These are phyloP conservation scores for Aureobasidium uvarum DNA, from an alignment of 2,329 filamentous ascomycete genomes.

Conservation along the genomic window DNA sequence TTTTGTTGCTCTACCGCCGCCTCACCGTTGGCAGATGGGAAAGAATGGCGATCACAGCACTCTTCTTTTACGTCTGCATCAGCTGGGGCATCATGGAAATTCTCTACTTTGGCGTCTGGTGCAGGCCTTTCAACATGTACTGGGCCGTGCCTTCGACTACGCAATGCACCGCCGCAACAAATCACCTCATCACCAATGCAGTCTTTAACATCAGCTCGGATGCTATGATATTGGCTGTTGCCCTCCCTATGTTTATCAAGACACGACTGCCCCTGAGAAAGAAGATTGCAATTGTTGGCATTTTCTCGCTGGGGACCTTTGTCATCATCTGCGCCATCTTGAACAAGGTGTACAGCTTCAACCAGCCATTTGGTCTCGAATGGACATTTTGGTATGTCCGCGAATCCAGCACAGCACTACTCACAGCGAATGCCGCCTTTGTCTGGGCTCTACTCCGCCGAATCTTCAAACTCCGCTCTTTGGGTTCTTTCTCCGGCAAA, in stretches of 20 bases:
- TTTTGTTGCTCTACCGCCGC: conserved; percentile 42
- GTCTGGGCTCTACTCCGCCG: conserved; percentile 49
- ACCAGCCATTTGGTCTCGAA: neutral
- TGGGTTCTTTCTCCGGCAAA: conserved; percentile 18
- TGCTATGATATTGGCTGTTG: conserved; percentile 46
- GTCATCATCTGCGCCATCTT: conserved; percentile 58
- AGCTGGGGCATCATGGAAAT: conserved; percentile 43
- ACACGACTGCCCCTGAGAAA: conserved; percentile 47
- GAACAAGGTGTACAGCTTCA: conserved; percentile 55
- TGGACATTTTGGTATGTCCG: conserved; percentile 59
- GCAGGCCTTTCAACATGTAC: conserved; percentile 41
- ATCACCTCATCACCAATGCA: conserved; percentile 42
- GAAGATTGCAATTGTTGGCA: conserved; percentile 54
- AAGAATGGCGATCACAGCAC: conserved; percentile 39
- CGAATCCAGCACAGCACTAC: conserved; percentile 58
- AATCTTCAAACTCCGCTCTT: conserved; percentile 27
- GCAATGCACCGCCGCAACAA: conserved; percentile 45
- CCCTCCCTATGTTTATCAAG: conserved; percentile 48
- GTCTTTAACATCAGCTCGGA: conserved; percentile 50
- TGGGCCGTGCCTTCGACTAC: conserved; percentile 38
- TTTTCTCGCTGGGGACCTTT: conserved; percentile 59
- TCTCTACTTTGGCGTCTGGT: conserved; percentile 44
- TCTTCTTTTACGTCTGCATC: conserved; percentile 39
- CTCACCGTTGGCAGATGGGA: conserved; percentile 40
- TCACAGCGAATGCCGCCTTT: conserved; percentile 61